Evolutionary conservation across 1,284 basidiomycete genomes (phyloP), one percentile per base, ranked within the genome.

Genomic region (Ganoderma leucocontextum): DNA sequence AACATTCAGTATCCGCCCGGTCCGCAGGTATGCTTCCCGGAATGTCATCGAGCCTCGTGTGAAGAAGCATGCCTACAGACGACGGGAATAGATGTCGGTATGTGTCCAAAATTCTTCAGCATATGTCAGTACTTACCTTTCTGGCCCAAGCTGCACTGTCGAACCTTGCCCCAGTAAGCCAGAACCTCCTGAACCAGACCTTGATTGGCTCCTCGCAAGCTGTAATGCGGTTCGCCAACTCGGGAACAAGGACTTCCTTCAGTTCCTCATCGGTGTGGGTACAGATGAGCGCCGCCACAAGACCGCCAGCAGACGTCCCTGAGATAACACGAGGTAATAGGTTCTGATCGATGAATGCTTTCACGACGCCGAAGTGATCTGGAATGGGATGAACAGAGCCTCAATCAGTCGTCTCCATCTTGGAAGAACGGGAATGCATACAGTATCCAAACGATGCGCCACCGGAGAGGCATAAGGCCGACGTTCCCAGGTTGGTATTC

Each of bases 21-120:
- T 99, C 72, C 93, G 87, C 77, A 95, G 83, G 77, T 97, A 99
- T 0, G 97, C 97, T 78, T 99, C 98, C 65, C 90, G 89, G 83
- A 99, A 99, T 0, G 97, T 99, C 87, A 95, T 89, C 0, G 94
- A 96, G 4, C 98, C 98, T 71, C 91, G 87, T 6, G 96, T 99
- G 80, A 98, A 99, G 82, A 95, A 99, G 58, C 90, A 84, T 2
- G 87, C 80, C 86, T 88, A 75, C 80, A 53, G 47, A 25, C 52
- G n/a, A 8, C n/a, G 33, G 4, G 49, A n/a, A 55, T 22, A 13
- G 13, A 55, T 57, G 29, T 57, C 25, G 38, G 53, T 29, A 22
- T n/a, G 2, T 35, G 35, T 47, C 39, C 47, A n/a, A 29, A 35
- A 25, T 6, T 25, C 36, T 58, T 38, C 35, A 13, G 19, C n/a